These are phyloP conservation scores for Pseudozyma tsukubaensis DNA, from an alignment of 1,284 basidiomycete genomes.

Conservation along the genomic window DNA sequence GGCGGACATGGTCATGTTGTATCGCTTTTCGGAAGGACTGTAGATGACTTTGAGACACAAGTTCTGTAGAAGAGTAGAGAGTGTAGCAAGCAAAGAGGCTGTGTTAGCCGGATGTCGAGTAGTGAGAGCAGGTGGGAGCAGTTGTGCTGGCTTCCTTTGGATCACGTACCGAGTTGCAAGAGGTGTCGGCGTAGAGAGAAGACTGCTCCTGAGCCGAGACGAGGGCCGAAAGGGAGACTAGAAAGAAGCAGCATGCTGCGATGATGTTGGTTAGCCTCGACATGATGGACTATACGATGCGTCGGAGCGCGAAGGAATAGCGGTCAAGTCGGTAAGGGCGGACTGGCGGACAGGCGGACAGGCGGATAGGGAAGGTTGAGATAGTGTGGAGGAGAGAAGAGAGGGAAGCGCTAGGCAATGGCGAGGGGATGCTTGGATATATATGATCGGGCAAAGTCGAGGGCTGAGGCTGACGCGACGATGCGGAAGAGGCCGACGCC, in stretches of 20 bases:
- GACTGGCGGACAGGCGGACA: not conserved
- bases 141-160: too few relatives aligned
- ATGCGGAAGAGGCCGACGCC: not conserved
- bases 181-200: constrained; percentile 28
- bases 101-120: too few relatives aligned
- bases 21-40: constrained; percentile 25
- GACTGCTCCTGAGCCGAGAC: constrained; percentile 11
- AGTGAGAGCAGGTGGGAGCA: too few relatives aligned
- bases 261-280: constrained; percentile 15
- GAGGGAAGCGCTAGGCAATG: not conserved
- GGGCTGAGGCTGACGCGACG: not conserved
- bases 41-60: constrained; percentile 52
- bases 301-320: too few relatives aligned
- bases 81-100: not conserved
- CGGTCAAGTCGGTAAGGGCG: not conserved
- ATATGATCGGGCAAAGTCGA: constrained; percentile 3
- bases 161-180: constrained; percentile 42
- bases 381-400: not conserved
- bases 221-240: constrained; percentile 14
- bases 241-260: constrained; percentile 17
- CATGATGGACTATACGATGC: constrained; percentile 18
- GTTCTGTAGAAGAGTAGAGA: constrained; percentile 11
- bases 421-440: not conserved
- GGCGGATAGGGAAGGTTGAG: not conserved
- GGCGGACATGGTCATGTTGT: constrained; percentile 57